A percentile compares a stretch with the other conserved stretches of the same genome.
Conservation (phyloP, 768 basidiomycete genomes). For the Lentinula edodes region DNA sequence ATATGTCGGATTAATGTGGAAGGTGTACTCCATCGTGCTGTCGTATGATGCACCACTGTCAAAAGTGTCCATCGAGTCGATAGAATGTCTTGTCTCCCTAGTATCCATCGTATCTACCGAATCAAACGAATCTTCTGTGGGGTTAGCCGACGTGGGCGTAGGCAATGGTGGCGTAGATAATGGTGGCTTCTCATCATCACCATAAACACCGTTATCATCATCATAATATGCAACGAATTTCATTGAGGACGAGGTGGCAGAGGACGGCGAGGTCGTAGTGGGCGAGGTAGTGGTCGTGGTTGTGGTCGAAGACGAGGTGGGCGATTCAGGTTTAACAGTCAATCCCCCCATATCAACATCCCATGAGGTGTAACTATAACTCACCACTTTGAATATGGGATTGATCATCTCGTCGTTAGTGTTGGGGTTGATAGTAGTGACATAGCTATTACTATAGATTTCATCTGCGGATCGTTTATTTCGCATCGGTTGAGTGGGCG, state of each 20-base stretch:
- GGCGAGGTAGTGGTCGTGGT: slow-evolving; percentile 28
- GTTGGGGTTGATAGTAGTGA: too few relatives aligned
- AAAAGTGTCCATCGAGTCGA: background rate
- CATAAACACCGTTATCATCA: background rate
- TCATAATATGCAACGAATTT: background rate
- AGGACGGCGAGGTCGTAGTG: slow-evolving; percentile 51
- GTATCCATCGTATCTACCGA: background rate
- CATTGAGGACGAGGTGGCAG: background rate
- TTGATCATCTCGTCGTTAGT: slow-evolving; percentile 57
- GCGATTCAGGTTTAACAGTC: slow-evolving; percentile 31
- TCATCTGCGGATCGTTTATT: background rate
- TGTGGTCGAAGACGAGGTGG: slow-evolving; percentile 36
- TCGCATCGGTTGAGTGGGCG: slow-evolving; percentile 31
- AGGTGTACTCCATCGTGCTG: background rate
- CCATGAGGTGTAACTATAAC: slow-evolving; percentile 37
- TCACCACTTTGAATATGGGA: slow-evolving; percentile 88
- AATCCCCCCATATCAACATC: slow-evolving; percentile 24
- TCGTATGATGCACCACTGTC: background rate
- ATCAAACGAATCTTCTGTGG: background rate
- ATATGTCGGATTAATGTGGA: background rate
- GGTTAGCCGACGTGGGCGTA: background rate
- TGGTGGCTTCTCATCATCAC: background rate
- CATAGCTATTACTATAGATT: background rate
- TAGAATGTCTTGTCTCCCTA: background rate
- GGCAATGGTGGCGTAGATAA: background rate